Percentiles rank a stretch among this genome's conserved stretches.
These are phyloP conservation scores for Chalaropsis ovoidea DNA, from an alignment of 2,329 filamentous ascomycete species.

Conservation along the genomic window DNA sequence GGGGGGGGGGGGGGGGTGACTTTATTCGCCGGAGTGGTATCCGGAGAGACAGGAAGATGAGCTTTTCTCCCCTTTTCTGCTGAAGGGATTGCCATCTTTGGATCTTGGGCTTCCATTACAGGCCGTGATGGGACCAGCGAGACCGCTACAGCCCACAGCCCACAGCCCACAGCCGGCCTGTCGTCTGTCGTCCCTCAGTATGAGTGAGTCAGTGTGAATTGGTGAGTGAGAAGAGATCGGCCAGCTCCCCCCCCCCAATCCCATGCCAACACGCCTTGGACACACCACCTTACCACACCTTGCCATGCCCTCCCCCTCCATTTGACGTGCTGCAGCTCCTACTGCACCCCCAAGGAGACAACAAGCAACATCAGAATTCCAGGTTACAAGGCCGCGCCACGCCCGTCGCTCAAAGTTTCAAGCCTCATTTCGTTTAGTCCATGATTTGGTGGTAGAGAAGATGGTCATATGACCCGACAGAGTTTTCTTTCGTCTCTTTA, in stretches of 20 bases:
- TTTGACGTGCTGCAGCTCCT: not conserved
- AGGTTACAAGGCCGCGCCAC: slow-evolving; percentile 7
- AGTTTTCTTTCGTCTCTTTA: slow-evolving; percentile 13
- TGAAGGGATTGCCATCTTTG: no score
- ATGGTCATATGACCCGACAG: slow-evolving; percentile 17
- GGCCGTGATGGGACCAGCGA: no score
- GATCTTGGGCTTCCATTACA: no score
- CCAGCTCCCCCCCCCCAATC: not conserved
- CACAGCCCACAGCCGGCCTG: not conserved
- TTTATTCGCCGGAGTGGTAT: slow-evolving; percentile 2
- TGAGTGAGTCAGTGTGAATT: not conserved
- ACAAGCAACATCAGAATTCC: not conserved
- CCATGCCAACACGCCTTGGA: no score
- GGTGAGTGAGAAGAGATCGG: not conserved
- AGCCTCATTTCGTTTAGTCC: slow-evolving; percentile 13
- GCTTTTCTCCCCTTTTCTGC: not conserved
- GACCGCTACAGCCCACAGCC: not conserved
- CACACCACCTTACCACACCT: not conserved
- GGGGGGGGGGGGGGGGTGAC: not conserved
- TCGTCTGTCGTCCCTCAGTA: not conserved
- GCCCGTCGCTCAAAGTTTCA: slow-evolving; percentile 10
- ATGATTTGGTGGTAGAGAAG: slow-evolving; percentile 8
- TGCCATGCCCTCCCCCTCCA: not conserved
- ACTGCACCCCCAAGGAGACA: slow-evolving; percentile 22
- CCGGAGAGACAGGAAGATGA: not conserved